Conservation (phyloP, 2,329 filamentous ascomycete genomes). For the Fusarium musae region DNA sequence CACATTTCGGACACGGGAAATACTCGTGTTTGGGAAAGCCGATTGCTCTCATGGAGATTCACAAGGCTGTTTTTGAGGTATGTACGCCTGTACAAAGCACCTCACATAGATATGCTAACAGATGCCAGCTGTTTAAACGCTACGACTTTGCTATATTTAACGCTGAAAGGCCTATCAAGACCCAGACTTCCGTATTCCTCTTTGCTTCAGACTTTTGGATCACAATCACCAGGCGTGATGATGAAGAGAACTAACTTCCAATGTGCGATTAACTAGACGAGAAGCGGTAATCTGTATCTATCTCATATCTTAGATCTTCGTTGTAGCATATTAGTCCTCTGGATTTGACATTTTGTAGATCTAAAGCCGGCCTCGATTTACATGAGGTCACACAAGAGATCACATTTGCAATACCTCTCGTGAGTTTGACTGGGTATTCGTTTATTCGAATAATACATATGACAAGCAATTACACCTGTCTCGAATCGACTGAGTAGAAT, state of each 20-base stretch:
- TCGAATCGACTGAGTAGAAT: neutral
- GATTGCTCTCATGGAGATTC: constrained; percentile 60
- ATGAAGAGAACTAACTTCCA: neutral
- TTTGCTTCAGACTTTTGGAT: constrained; percentile 52
- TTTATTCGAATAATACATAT: neutral
- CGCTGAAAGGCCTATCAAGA: constrained; percentile 49
- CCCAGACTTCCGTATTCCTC: constrained; percentile 49
- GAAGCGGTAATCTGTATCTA: neutral
- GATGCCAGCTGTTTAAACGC: constrained; percentile 45
- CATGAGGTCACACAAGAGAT: accelerated
- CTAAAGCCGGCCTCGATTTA: neutral
- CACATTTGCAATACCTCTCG: neutral
- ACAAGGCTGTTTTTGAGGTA: constrained; percentile 62
- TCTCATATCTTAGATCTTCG: neutral
- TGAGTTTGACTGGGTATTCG: neutral
- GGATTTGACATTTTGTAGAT: neutral
- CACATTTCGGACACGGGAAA: constrained; percentile 59
- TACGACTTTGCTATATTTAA: constrained; percentile 51
- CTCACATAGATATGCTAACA: neutral
- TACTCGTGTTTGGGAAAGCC: constrained; percentile 59
- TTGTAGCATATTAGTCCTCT: accelerated
- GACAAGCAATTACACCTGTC: neutral
- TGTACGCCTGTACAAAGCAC: neutral
- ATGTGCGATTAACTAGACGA: too few species aligned
- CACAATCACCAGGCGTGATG: constrained; percentile 33